Conservation (phyloP, 306 rosid species). For the Prunus armeniaca region DNA sequence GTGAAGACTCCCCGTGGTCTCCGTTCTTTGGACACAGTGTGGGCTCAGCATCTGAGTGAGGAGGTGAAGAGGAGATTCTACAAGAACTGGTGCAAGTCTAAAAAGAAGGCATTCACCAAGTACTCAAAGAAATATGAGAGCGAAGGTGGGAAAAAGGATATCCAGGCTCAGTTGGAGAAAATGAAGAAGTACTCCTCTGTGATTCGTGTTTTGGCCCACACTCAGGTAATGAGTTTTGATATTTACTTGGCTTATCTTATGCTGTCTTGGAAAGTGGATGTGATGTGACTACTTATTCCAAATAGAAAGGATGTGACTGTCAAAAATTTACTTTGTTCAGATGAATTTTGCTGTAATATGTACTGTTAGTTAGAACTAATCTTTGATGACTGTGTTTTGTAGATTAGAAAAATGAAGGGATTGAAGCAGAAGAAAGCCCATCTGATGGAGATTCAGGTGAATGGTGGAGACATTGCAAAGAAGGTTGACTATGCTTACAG, state of each 20-base stretch:
- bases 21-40: conserved; percentile 56
- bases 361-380: neutral
- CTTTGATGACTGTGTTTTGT: neutral
- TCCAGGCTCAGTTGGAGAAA: conserved; percentile 54
- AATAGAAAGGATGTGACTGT: neutral
- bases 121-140: conserved; percentile 53
- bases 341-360: neutral
- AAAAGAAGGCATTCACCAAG: conserved; percentile 74
- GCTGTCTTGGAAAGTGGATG: no score
- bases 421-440: conserved; percentile 55
- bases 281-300: no score
- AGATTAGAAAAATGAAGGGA: conserved; percentile 47
- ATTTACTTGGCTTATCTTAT: neutral
- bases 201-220: conserved; percentile 76
- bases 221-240: conserved; percentile 47
- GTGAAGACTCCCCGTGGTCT: conserved; percentile 67
- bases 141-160: conserved; percentile 62
- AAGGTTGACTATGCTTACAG: conserved; percentile 42
- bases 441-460: conserved; percentile 53
- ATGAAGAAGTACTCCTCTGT: conserved; percentile 59
- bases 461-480: conserved; percentile 37
- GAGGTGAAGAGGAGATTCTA: conserved; percentile 69
- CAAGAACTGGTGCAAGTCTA: conserved; percentile 82
- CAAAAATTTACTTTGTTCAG: neutral
- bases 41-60: conserved; percentile 87